Evolutionary conservation across 1,284 basidiomycete species (phyloP), one percentile per base, ranked within the genome.

Genomic region (Naganishia liquefaciens): DNA sequence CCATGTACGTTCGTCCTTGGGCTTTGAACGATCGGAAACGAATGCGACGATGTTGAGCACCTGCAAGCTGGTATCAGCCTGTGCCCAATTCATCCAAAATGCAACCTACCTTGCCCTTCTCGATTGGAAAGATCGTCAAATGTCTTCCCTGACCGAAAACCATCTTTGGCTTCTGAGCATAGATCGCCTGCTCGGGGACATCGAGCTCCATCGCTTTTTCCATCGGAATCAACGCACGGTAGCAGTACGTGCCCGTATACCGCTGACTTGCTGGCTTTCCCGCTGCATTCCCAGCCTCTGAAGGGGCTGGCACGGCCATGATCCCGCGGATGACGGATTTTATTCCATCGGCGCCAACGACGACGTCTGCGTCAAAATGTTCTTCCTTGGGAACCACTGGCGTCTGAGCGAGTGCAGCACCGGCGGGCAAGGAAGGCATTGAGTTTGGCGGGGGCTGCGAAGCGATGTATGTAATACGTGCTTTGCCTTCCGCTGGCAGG

Each of bases 81-180:
- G 10, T 13, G 30, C 51, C 19, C n/a, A 6, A 27, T 19, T n/a
- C 3, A 15, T n/a, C 10, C 30, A 19, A 1, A 1, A 5, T 6
- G 28, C 19, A 19, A 52, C 63, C 25, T 37, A 61, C 63, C 39
- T 50, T 65, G 5, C 68, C 68, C 40, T 71, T 68, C n/a, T 81
- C 78, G 65, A 87, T 84, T 0, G 84, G 83, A 71, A 84, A 85
- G 3, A 82, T 81, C 54, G 86, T 82, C 37, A 86, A 74, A 72
- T 87, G 86, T 43, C 64, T 58, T 21, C 67, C 65, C 3, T 60
- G 64, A 1, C 70, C 70, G 43, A 69, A 44, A n/a, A 53, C 54
- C 64, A 66, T 66, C 53, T 61, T 62, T 10, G 64, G 64, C 39
- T 47, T 60, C 44, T 19, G n/a, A 50, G 44, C 53, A 23, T 17